Base-by-base conservation (phyloP, 495 filamentous ascomycete species). In the Trichoderma gamsii region DNA sequence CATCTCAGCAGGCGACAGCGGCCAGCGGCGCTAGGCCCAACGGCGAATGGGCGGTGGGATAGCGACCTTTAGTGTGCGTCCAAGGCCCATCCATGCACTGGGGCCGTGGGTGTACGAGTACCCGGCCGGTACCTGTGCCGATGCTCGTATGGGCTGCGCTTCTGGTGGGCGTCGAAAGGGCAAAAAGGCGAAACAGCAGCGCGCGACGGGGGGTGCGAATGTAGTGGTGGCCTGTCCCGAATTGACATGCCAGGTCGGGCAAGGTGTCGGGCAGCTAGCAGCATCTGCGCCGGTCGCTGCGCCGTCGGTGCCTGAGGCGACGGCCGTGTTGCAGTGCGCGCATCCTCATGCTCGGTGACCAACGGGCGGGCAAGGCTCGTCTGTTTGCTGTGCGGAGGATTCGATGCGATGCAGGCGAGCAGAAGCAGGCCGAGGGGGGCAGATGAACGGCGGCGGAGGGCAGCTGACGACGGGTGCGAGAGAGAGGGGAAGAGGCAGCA, bases 41-140 rank as follows among this genome's bases (percentile, higher is more conserved):
- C 43, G 41, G 44, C 41, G 65, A 66, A 32, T 66, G 65, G 52
- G 56, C 56, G 56, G 56, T 61, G 56, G 56, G 56, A 61, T 56
- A 25, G 51, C n/a, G 12, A 32, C 56, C 21, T 66, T 66, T 66
- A 66, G 65, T 51, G 56, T 32, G 25, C 25, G 27, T 61, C 25
- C 56, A 15, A 29, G 56, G 56, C 23, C 25, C 51, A 56, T 56
- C 51, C 51, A 56, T 56, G 51, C 51, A 56, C 51, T 56, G 51
- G 56, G 56, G 56, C 56, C 56, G 56, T 61, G 56, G 56, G 56
- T 25, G 56, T 61, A 32, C 56, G 27, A 61, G 56, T 61, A 29
- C 56, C 56, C 12, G 25, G 11, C 11, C 51, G 18, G 51, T 21
- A 59, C n/a, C 51, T 23, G 51, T 21, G n/a, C 51, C 5, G 21